Conservation (phyloP, 768 basidiomycete species). For the Cubamyces lactineus region DNA sequence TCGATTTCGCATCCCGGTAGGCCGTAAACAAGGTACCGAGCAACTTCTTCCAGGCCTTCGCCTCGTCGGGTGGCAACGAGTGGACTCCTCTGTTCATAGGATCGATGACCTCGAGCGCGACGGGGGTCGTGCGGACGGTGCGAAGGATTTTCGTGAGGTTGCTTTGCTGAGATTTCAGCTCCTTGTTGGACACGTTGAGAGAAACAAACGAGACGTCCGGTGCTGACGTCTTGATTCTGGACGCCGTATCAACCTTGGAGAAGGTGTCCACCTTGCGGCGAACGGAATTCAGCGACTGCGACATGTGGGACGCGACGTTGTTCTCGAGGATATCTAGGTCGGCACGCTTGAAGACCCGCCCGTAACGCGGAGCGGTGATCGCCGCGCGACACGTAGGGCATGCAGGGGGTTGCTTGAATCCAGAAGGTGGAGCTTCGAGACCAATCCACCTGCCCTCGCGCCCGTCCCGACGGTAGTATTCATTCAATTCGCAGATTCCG, state of each 20-base stretch:
- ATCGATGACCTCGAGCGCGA: slow-evolving; percentile 35
- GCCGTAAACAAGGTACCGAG: slow-evolving; percentile 41
- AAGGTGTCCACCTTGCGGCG: slow-evolving; percentile 36
- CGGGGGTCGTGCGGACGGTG: slow-evolving; percentile 27
- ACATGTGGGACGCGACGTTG: slow-evolving; percentile 60
- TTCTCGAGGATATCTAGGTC: slow-evolving; percentile 67
- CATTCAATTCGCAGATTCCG: slow-evolving; percentile 52
- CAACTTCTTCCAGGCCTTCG: slow-evolving; percentile 43
- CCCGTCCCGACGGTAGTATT: slow-evolving; percentile 49
- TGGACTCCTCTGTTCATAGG: slow-evolving; percentile 32
- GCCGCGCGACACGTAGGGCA: slow-evolving; percentile 66
- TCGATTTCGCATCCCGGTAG: slow-evolving; percentile 44
- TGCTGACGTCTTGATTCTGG: slow-evolving; percentile 11
- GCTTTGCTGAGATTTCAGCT: slow-evolving; percentile 14
- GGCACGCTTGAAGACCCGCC: slow-evolving; percentile 62
- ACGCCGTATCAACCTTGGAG: slow-evolving; percentile 24
- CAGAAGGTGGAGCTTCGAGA: slow-evolving; percentile 44
- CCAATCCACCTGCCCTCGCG: slow-evolving; percentile 47
- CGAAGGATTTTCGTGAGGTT: slow-evolving; percentile 25
- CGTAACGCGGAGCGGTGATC: slow-evolving; percentile 62
- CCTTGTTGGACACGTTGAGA: slow-evolving; percentile 3
- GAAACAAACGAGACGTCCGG: neutral
- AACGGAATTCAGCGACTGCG: slow-evolving; percentile 42
- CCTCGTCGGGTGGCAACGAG: slow-evolving; percentile 37
- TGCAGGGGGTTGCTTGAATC: slow-evolving; percentile 47